These are phyloP conservation scores for Ascochyta clinopodiicola DNA, from an alignment of 2,329 filamentous ascomycete species.

Conservation along the genomic window DNA sequence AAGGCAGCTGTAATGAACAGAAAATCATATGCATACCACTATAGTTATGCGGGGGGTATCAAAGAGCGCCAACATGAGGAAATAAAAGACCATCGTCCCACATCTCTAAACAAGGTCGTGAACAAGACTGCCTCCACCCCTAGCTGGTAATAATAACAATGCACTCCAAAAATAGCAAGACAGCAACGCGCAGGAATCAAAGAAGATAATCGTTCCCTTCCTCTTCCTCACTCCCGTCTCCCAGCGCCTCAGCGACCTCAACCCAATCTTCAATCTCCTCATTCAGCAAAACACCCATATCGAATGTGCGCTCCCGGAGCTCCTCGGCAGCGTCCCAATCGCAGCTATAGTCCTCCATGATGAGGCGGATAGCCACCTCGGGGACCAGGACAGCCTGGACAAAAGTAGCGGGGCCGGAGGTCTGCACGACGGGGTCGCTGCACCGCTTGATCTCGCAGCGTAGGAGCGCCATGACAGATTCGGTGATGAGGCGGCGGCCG, in stretches of 20 bases:
- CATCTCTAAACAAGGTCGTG: too few relatives aligned
- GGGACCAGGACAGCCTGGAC: conserved; percentile 68
- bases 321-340: conserved; percentile 53
- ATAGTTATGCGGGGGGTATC: too few relatives aligned
- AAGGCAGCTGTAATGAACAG: too few relatives aligned
- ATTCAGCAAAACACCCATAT: conserved; percentile 71
- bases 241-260: conserved; percentile 22
- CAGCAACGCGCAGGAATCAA: too few relatives aligned
- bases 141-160: too few relatives aligned
- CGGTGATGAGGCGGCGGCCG: conserved; percentile 74
- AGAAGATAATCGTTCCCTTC: conserved; percentile 20
- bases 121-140: too few relatives aligned
- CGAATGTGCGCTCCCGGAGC: conserved; percentile 71
- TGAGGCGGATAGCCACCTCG: conserved; percentile 64
- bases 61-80: too few relatives aligned
- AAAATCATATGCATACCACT: too few relatives aligned
- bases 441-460: conserved; percentile 34
- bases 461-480: conserved; percentile 36
- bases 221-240: conserved; percentile 17
- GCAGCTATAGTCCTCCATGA: conserved; percentile 64
- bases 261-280: conserved; percentile 66
- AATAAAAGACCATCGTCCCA: too few relatives aligned
- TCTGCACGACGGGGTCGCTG: conserved; percentile 40
- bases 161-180: too few relatives aligned
- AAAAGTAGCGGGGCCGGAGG: conserved; percentile 41